Base-by-base conservation (phyloP, 805 yeast genomes). In the Tetrapisispora taiwanensis region DNA sequence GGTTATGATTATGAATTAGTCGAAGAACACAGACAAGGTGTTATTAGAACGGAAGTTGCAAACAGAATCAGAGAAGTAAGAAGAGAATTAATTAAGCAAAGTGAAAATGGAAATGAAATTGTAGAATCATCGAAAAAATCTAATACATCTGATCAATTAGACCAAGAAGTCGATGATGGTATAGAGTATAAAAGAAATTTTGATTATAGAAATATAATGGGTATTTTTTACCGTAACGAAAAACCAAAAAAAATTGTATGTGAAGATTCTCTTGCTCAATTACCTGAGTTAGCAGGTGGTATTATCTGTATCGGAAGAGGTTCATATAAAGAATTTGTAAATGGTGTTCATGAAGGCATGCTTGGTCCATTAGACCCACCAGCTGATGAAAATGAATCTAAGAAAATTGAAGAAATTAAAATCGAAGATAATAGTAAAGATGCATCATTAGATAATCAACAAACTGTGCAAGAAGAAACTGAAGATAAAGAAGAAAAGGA, bases 291-390 rank as follows among this genome's bases (percentile, higher is more conserved):
- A 26, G 75, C 80, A 8, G 97, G 97, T 22, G 98, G 97, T 36
- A 81, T 88, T 12, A 74, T 92, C 18, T 85, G 96, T 59, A 67
- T 92, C 22, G 99, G 99, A 4, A 74, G 99, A 60, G 98, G 98
- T 46, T 90, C 97, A 0, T 92, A 76, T 62, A 90, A 90, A 62
- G 99, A 92, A 69, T 92, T 87, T 59, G 60, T 92, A 43, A 73
- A 75, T 36, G 99, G 99, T 9, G 60, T 92, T 10, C 96, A 92
- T 54, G 98, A 92, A 67, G 98, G 98, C 6, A 72, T 92, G 59
- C 65, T 92, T 38, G 98, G 98, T 0, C 97, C 97, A 1, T 67
- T 90, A 46, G 87, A 75, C 14, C 63, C 68, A 45, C 78, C 82
- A 5, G 55, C 51, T 9, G 49, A 48, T 4, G 51, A 49, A 20